phyloP scores from a whole-genome alignment of 2,329 filamentous ascomycete genomes.

The Cryphonectria naterciae region DNA sequence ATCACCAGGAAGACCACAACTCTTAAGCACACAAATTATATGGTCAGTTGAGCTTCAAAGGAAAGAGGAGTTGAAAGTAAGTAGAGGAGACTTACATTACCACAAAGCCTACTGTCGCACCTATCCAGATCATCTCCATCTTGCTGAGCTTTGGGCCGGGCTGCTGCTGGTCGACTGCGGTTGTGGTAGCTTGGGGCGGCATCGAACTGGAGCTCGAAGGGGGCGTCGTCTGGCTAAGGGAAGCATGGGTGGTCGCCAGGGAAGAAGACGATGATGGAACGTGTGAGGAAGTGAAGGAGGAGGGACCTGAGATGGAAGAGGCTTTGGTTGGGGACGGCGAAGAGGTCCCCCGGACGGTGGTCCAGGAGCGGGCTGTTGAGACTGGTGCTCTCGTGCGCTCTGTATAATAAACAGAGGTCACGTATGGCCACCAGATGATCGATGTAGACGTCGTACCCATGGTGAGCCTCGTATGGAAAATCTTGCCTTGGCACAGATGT shows the following conservation, averaged over 20 bases:
- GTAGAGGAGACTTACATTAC: background rate
- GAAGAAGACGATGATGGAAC: background rate
- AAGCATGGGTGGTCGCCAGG: background rate
- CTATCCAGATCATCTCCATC: constrained; percentile 1
- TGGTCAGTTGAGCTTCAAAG: background rate
- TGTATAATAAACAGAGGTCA: background rate
- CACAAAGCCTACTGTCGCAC: background rate
- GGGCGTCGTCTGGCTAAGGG: background rate
- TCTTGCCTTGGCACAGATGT: background rate
- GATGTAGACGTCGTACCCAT: background rate
- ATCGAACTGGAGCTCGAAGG: background rate
- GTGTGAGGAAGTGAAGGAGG: background rate
- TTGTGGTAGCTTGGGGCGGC: background rate
- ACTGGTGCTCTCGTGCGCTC: background rate
- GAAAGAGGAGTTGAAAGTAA: background rate
- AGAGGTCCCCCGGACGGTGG: background rate
- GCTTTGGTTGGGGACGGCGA: background rate
- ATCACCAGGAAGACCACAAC: background rate
- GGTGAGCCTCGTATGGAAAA: background rate
- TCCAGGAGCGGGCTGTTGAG: background rate
- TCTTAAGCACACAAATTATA: background rate
- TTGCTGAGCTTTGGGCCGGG: background rate
- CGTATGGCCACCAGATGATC: background rate
- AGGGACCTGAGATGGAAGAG: background rate
- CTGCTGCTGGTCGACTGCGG: background rate